phyloP scores from a whole-genome alignment of 225 moss, liverwort and hornwort species.

The Antitrichia curtipendula region DNA sequence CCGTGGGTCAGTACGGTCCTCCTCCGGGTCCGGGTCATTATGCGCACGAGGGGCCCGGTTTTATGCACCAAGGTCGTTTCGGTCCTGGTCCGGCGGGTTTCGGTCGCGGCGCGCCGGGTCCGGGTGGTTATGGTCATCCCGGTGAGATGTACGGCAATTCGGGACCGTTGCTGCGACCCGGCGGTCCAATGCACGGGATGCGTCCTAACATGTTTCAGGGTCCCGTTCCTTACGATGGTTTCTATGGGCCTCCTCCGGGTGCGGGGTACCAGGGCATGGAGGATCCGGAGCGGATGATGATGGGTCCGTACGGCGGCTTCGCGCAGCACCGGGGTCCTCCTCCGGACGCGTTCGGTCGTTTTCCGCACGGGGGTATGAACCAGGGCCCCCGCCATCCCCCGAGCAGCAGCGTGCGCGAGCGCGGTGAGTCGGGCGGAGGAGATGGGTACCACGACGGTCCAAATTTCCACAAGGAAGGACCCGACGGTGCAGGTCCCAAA shows the following conservation, averaged over 20 bases:
- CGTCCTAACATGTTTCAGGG: conserved; percentile 80
- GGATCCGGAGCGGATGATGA: conserved; percentile 80
- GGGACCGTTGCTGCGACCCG: conserved; percentile 56
- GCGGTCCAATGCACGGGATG: conserved; percentile 74
- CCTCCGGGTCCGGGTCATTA: conserved; percentile 73
- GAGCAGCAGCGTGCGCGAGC: conserved; percentile 53
- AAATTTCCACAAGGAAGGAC: conserved; percentile 35
- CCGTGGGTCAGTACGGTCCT: conserved; percentile 73
- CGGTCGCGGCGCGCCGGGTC: conserved; percentile 64
- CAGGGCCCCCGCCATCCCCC: conserved; percentile 55
- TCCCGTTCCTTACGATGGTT: conserved; percentile 76
- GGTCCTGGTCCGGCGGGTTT: conserved; percentile 64
- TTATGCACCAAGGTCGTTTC: conserved; percentile 76
- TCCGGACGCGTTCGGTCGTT: conserved; percentile 60
- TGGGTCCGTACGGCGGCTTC: conserved; percentile 61
- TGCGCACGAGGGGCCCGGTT: conserved; percentile 72
- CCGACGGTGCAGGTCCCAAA: conserved; percentile 30
- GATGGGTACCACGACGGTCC: conserved; percentile 70
- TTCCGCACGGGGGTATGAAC: conserved; percentile 60
- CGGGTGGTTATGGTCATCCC: conserved; percentile 71
- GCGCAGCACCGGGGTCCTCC: conserved; percentile 67
- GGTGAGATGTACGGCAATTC: conserved; percentile 78
- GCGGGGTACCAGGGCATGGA: conserved; percentile 64
- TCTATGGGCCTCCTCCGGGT: conserved; percentile 68
- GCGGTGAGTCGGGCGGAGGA: conserved; percentile 45